Evolutionary conservation across 1,284 basidiomycete genomes (phyloP).

Genomic region (Chondrostereum purpureum): DNA sequence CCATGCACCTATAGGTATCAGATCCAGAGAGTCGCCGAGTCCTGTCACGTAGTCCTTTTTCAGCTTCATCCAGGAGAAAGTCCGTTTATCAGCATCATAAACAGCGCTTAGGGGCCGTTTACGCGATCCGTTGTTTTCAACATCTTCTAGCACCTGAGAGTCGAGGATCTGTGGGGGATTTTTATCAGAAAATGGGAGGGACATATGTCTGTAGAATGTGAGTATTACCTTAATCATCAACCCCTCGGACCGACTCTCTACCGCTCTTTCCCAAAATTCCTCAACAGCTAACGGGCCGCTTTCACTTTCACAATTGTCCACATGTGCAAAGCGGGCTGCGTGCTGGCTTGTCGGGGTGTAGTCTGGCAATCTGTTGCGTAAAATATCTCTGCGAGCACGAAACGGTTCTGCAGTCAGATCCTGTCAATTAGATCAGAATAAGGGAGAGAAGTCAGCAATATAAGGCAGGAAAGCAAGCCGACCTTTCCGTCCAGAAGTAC

Average conservation of each 20-base stretch:
- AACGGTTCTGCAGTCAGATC: conserved; percentile 69
- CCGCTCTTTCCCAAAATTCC: conserved; percentile 74
- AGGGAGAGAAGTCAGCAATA: not conserved
- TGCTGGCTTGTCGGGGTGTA: conserved; percentile 35
- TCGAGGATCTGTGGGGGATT: conserved; percentile 70
- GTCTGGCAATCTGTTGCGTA: conserved; percentile 57
- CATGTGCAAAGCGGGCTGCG: conserved; percentile 70
- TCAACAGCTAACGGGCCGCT: conserved; percentile 59
- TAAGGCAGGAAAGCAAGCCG: conserved; percentile 14
- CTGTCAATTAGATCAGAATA: conserved; percentile 32
- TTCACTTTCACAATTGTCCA: conserved; percentile 71
- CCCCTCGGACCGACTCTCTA: conserved; percentile 84
- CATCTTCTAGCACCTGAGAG: conserved; percentile 35
- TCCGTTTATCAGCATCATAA: conserved; percentile 84
- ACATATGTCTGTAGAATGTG: too few relatives aligned
- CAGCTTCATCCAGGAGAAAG: conserved; percentile 76
- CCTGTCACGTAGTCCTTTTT: conserved; percentile 76
- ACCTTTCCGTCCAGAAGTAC: conserved; percentile 84
- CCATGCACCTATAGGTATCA: conserved; percentile 82
- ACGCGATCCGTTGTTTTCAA: conserved; percentile 30
- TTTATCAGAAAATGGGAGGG: too few relatives aligned
- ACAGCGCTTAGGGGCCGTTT: conserved; percentile 79
- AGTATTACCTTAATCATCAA: conserved; percentile 89
- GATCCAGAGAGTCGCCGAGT: conserved; percentile 56
- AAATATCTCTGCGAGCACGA: conserved; percentile 61